Conservation (phyloP, 345 rosid species). For the Aquilaria sinensis region DNA sequence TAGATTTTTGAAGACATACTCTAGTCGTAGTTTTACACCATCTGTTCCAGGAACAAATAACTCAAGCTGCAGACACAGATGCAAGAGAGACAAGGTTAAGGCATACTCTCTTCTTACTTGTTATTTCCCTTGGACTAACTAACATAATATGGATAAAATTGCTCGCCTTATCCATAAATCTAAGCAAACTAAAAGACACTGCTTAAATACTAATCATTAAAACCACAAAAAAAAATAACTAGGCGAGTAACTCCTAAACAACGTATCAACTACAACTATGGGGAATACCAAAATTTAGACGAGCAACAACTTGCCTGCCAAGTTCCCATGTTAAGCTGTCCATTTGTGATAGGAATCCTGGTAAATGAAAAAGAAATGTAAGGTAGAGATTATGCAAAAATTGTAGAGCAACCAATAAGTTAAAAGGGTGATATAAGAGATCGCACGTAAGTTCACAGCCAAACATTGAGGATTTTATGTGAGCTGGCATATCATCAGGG, state of each 20-base stretch:
- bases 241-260: not conserved
- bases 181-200: not conserved
- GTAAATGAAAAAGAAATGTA: constrained; percentile 7
- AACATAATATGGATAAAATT: no score
- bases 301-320: constrained; percentile 70
- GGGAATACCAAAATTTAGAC: not conserved
- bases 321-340: constrained; percentile 84
- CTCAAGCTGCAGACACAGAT: no score
- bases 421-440: constrained; percentile 2
- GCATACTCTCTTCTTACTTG: no score
- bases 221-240: constrained; percentile 2
- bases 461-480: constrained; percentile 91
- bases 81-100: no score
- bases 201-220: not conserved
- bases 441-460: constrained; percentile 79
- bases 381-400: constrained; percentile 8
- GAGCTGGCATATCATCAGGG: constrained; percentile 99
- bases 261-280: not conserved
- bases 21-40: no score
- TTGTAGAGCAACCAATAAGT: not conserved
- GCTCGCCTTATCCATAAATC: no score
- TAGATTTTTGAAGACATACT: no score
- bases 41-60: no score
- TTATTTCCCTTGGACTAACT: no score
- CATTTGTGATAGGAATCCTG: constrained; percentile 86